Conservation (phyloP, 129 eudicot genomes). For the Scalesia atractyloides region DNA sequence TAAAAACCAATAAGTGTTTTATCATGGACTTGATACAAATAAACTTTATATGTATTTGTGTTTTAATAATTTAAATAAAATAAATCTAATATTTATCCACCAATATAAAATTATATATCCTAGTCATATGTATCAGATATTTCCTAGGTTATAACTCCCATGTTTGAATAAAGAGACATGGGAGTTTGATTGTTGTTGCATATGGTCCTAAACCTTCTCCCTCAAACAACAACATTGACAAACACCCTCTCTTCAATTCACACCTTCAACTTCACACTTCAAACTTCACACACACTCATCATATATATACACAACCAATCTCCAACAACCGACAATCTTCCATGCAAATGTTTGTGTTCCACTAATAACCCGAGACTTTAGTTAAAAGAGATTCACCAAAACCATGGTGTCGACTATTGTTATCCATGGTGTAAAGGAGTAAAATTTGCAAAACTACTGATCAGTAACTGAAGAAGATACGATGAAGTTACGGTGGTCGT, state of each 20-base stretch:
- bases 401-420: neutral
- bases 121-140: neutral
- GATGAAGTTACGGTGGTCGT: slow-evolving; percentile 21
- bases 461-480: neutral
- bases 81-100: neutral
- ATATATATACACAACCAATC: neutral
- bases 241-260: neutral
- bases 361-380: neutral
- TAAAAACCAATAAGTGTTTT: too few species aligned
- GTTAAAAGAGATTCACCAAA: neutral
- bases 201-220: slow-evolving; percentile 1
- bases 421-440: too few species aligned
- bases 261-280: neutral
- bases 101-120: neutral
- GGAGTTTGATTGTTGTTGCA: neutral
- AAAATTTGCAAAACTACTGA: too few species aligned
- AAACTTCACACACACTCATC: neutral
- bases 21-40: too few species aligned
- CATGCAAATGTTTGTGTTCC: neutral
- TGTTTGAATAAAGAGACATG: neutral
- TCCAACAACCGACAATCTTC: slow-evolving; percentile 7
- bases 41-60: too few species aligned
- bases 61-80: too few species aligned
- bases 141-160: neutral
- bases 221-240: neutral